Evolutionary conservation across 176 grass and related monocot genomes (phyloP).

Genomic region (Luzula sylvatica): DNA sequence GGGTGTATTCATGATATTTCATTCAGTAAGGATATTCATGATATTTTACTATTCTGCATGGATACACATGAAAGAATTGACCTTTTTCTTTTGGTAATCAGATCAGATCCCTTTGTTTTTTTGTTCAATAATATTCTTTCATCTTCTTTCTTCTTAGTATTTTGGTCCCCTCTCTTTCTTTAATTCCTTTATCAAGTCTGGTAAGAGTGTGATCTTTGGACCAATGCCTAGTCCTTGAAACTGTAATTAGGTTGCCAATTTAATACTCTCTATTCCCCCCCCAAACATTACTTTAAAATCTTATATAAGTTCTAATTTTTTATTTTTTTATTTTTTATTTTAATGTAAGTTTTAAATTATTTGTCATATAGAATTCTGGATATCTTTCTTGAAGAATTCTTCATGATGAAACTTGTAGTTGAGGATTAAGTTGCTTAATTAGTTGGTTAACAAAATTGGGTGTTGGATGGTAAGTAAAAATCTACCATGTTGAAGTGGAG

Average conservation of each 20-base stretch:
- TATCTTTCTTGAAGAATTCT: too few relatives aligned
- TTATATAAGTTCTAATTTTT: too few relatives aligned
- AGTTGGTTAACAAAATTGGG: neutral
- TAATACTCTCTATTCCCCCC: neutral
- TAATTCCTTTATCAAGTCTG: constrained; percentile 22
- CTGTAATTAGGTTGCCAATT: neutral
- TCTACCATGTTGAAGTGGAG: constrained; percentile 5
- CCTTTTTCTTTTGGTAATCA: neutral
- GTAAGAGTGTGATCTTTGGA: constrained; percentile 12
- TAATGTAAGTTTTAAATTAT: too few relatives aligned
- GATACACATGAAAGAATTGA: too few relatives aligned
- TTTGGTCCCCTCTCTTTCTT: neutral
- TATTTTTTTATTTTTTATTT: too few relatives aligned
- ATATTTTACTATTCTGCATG: too few relatives aligned
- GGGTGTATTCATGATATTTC: too few relatives aligned
- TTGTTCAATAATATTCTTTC: constrained; percentile 4
- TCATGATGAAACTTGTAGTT: neutral
- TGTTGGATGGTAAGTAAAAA: neutral
- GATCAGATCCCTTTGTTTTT: constrained; percentile 4
- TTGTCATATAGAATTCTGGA: too few relatives aligned
- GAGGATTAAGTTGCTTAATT: constrained; percentile 9
- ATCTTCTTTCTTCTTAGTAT: constrained; percentile 11
- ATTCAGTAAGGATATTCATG: too few relatives aligned
- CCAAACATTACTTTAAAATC: neutral
- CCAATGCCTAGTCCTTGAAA: neutral